Conservation (phyloP, 108 stramenopile species). For the Nitzschia inconspicua region DNA sequence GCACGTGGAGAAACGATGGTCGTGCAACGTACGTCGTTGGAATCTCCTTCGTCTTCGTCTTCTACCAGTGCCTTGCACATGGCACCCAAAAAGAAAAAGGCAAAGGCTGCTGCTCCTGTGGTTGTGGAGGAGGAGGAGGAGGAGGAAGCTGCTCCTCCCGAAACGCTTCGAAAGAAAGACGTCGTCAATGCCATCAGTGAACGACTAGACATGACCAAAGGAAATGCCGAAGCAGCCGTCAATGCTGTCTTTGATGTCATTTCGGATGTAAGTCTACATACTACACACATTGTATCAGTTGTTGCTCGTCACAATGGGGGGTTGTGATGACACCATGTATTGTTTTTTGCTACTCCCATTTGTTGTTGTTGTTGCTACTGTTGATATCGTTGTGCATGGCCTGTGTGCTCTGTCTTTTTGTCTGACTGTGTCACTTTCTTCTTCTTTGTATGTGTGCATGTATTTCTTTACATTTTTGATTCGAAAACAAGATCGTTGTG, state of each 20-base stretch:
- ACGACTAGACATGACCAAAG: constrained; percentile 77
- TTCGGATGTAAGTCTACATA: constrained; percentile 47
- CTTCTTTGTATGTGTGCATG: background rate
- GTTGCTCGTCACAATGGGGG: background rate
- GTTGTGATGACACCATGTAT: background rate
- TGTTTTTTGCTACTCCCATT: background rate
- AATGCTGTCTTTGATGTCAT: constrained; percentile 72
- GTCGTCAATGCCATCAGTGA: constrained; percentile 66
- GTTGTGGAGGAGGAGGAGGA: no score
- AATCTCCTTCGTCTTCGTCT: no score
- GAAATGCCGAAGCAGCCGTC: constrained; percentile 66
- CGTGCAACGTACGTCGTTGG: no score
- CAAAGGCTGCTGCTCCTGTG: no score
- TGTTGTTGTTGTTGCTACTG: background rate
- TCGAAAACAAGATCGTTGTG: constrained; percentile 41
- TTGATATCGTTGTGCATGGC: background rate
- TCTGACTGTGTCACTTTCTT: background rate
- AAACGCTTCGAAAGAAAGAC: constrained; percentile 75
- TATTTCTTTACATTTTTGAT: background rate
- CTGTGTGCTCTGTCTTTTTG: background rate
- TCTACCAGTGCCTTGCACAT: no score
- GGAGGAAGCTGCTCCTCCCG: no score
- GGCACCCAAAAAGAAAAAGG: no score
- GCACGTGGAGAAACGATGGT: no score
- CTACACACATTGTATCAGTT: background rate